Evolutionary conservation across 768 basidiomycete genomes (phyloP).

Genomic region (Vararia minispora): DNA sequence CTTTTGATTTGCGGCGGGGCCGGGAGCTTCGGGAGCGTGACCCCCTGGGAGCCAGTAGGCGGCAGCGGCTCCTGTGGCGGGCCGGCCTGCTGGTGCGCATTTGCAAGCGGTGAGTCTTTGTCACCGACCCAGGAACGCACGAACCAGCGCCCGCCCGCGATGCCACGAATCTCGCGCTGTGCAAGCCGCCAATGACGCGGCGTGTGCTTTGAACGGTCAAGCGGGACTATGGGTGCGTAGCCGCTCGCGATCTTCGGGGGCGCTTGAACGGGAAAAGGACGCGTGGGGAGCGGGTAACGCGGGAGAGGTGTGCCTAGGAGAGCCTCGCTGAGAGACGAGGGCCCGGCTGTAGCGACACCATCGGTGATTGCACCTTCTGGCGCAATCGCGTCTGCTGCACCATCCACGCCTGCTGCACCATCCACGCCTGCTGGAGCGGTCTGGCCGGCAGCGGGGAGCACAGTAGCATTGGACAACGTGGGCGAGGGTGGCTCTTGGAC

Average conservation of each 20-base stretch:
- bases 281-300: conserved; percentile 68
- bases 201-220: conserved; percentile 53
- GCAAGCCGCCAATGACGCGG: conserved; percentile 67
- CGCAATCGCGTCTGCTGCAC: no score
- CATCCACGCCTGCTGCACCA: no score
- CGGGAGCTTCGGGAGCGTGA: conserved; percentile 11
- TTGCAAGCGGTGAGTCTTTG: conserved; percentile 60
- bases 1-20: conserved; percentile 10
- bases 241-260: conserved; percentile 68
- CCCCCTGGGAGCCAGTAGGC: not conserved
- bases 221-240: conserved; percentile 52
- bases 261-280: conserved; percentile 73
- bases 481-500: not conserved
- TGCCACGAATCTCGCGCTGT: conserved; percentile 68
- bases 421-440: conserved; percentile 1
- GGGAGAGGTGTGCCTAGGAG: conserved; percentile 56
- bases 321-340: conserved; percentile 26
- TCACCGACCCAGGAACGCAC: conserved; percentile 74
- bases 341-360: not conserved
- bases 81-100: conserved; percentile 8
- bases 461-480: not conserved
- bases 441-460: conserved; percentile 3
- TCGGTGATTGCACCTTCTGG: no score
- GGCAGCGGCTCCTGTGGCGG: not conserved
- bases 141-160: conserved; percentile 79